Evolutionary conservation across 345 rosid genomes (phyloP).

Genomic region (Kernera saxatilis): DNA sequence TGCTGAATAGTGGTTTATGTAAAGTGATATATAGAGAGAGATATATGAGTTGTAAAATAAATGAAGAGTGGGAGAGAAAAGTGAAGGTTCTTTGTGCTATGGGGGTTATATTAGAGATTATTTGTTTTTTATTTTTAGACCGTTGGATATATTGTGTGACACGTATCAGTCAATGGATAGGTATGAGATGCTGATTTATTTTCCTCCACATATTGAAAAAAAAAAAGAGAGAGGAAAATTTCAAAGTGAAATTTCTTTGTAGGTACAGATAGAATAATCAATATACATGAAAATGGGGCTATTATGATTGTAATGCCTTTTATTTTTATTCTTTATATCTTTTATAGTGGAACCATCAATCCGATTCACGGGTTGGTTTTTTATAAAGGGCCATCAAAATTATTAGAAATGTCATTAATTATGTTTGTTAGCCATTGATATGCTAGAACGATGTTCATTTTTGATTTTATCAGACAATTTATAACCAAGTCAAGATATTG

Average conservation of each 20-base stretch:
- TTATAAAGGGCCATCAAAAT: slow-evolving; percentile 8
- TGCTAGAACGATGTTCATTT: slow-evolving; percentile 6
- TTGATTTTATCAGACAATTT: neutral
- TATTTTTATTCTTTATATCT: neutral
- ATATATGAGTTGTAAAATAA: neutral
- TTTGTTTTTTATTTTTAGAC: neutral
- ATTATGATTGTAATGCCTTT: neutral
- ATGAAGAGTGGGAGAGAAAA: slow-evolving; percentile 19
- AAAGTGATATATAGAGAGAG: slow-evolving; percentile 24
- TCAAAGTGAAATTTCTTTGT: slow-evolving; percentile 20
- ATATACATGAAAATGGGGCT: neutral
- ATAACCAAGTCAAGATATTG: neutral
- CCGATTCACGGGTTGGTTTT: slow-evolving; percentile 18
- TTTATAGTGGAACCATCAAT: slow-evolving; percentile 11
- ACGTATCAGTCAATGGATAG: slow-evolving; percentile 20
- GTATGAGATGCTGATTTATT: slow-evolving; percentile 25
- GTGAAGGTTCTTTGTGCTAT: slow-evolving; percentile 18
- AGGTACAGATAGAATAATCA: slow-evolving; percentile 20
- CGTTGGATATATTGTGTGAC: slow-evolving; percentile 15
- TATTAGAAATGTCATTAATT: slow-evolving; percentile 10
- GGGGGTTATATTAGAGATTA: neutral
- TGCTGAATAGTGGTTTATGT: slow-evolving; percentile 1
- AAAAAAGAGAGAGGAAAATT: slow-evolving; percentile 12
- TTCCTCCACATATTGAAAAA: slow-evolving; percentile 18
- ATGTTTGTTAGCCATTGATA: neutral